Conservation (phyloP, 1,284 basidiomycete species). For the Tetrapyrgos nigripes region DNA sequence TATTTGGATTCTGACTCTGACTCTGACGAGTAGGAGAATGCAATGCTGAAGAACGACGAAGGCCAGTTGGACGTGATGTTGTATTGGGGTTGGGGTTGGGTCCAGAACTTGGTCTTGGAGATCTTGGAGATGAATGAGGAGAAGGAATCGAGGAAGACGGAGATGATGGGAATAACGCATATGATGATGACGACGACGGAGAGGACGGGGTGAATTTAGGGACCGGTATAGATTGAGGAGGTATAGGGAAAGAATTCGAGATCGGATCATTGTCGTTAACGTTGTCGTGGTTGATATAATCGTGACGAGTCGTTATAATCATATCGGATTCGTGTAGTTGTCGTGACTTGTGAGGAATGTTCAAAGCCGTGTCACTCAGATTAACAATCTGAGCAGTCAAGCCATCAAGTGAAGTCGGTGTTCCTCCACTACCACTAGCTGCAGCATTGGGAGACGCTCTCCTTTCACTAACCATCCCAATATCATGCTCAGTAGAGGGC, state of each 20-base stretch:
- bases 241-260: not conserved
- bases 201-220: too few relatives aligned
- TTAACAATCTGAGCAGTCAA: not conserved
- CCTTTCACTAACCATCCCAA: constrained; percentile 18
- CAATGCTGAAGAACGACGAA: not conserved
- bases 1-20: not conserved
- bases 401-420: not conserved
- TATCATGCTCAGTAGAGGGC: constrained; percentile 6
- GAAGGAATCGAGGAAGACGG: too few relatives aligned
- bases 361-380: not conserved
- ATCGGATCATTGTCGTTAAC: not conserved
- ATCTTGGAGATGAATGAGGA: not conserved
- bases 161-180: too few relatives aligned
- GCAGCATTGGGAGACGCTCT: too few relatives aligned
- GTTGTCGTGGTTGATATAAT: not conserved
- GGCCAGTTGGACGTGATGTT: too few relatives aligned
- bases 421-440: too few relatives aligned
- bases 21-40: not conserved
- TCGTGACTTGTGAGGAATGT: not conserved
- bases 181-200: too few relatives aligned
- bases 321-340: not conserved
- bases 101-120: not conserved
- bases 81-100: too few relatives aligned
- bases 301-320: not conserved
- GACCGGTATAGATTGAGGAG: too few relatives aligned